These are phyloP conservation scores for Acidiella bohemica DNA, from an alignment of 495 filamentous ascomycete genomes.

Conservation along the genomic window DNA sequence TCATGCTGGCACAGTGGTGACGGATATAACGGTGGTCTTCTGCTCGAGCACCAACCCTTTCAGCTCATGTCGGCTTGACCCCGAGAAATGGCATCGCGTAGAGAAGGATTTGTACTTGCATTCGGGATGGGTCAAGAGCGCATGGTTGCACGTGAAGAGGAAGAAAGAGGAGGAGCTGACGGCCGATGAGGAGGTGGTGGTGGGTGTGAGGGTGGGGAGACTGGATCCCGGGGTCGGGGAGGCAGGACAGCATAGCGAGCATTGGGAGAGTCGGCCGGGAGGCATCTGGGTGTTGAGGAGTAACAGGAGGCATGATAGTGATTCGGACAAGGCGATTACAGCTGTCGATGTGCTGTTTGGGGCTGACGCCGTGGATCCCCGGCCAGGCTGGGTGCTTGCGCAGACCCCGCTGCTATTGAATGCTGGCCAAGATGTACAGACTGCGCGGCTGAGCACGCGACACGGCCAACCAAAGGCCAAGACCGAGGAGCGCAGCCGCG, in stretches of 20 bases:
- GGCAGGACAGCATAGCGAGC: slow-evolving; percentile 41
- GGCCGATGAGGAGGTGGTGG: slow-evolving; percentile 60
- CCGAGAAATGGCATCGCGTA: slow-evolving; percentile 65
- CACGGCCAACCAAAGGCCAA: slow-evolving; percentile 47
- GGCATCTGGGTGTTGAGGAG: slow-evolving; percentile 84
- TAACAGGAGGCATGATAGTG: slow-evolving; percentile 59
- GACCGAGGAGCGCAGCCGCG: background rate
- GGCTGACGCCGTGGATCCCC: slow-evolving; percentile 80
- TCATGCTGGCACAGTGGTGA: slow-evolving; percentile 51
- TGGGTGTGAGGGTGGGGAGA: slow-evolving; percentile 70
- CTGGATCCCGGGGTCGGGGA: slow-evolving; percentile 55
- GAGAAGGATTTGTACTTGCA: slow-evolving; percentile 86
- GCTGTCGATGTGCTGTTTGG: slow-evolving; percentile 86
- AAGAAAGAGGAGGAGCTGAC: slow-evolving; percentile 80
- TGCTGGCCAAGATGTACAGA: slow-evolving; percentile 43
- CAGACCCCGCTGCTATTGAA: slow-evolving; percentile 57
- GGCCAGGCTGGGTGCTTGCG: slow-evolving; percentile 65
- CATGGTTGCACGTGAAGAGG: slow-evolving; percentile 71
- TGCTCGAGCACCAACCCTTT: slow-evolving; percentile 67
- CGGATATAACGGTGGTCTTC: slow-evolving; percentile 70
- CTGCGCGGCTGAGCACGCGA: slow-evolving; percentile 60
- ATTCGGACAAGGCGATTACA: slow-evolving; percentile 65
- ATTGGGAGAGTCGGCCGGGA: slow-evolving; percentile 67
- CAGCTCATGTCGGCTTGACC: slow-evolving; percentile 63
- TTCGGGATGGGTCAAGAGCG: slow-evolving; percentile 56